Percentiles rank a stretch among this genome's conserved stretches.
phyloP scores from a whole-genome alignment of 257 asterid genomes.

The Solanum gandarillasii region DNA sequence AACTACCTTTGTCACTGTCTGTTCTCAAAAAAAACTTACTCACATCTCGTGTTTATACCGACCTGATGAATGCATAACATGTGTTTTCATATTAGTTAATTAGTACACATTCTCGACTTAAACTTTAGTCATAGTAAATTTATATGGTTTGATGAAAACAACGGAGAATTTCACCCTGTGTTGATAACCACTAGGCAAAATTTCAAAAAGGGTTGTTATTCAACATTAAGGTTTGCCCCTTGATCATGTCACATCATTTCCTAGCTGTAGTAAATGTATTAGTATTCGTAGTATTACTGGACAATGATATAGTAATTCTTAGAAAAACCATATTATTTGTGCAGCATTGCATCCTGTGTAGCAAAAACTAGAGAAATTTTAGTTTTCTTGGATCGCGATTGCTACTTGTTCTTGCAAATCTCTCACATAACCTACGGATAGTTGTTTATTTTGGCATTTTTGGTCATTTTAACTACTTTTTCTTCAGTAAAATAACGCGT shows the following conservation, averaged over 20 bases:
- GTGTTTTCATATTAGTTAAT: not conserved
- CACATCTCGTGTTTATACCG: not conserved
- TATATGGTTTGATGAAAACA: not conserved
- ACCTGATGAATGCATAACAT: not conserved
- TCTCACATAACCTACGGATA: not conserved
- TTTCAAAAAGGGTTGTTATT: not conserved
- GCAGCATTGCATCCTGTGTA: not conserved
- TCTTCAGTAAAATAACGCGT: not conserved
- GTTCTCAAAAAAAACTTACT: not conserved
- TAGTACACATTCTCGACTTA: too few species aligned
- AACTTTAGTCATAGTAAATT: not conserved
- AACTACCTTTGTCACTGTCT: not conserved
- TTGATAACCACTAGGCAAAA: not conserved
- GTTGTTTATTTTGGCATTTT: not conserved
- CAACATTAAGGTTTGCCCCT: not conserved
- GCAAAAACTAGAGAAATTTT: rapidly evolving
- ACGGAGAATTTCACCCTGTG: not conserved
- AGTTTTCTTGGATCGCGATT: not conserved
- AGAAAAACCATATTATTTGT: not conserved
- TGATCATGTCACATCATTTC: not conserved
- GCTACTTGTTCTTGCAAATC: not conserved
- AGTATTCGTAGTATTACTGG: not conserved
- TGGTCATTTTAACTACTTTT: not conserved
- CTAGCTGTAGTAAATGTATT: not conserved
- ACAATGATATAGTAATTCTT: not conserved